These are phyloP conservation scores for Podaxis sp. DNA, from an alignment of 768 basidiomycete species.

Conservation along the genomic window DNA sequence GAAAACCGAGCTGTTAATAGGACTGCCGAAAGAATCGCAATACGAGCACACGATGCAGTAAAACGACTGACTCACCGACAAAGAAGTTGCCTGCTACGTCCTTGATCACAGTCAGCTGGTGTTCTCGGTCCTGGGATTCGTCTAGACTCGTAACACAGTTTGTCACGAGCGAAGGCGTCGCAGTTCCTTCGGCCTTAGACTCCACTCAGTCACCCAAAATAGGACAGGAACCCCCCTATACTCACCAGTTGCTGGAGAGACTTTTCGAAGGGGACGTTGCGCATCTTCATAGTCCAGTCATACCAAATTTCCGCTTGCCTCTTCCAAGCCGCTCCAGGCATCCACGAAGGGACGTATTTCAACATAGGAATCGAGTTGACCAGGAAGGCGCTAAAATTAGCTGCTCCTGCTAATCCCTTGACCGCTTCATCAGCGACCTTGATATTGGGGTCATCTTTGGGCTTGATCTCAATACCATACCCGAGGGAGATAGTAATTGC, in stretches of 20 bases:
- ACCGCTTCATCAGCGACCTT: conserved; percentile 27
- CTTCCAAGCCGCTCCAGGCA: conserved; percentile 38
- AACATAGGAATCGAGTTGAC: conserved; percentile 34
- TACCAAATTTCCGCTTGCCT: conserved; percentile 31
- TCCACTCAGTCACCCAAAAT: not conserved
- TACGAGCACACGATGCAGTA: not conserved
- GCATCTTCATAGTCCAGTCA: conserved; percentile 22
- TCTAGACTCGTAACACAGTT: conserved; percentile 18
- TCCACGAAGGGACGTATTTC: conserved; percentile 35
- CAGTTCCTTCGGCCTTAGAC: conserved; percentile 18
- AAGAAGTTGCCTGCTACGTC: conserved; percentile 22
- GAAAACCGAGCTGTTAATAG: not conserved
- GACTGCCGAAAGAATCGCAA: not conserved
- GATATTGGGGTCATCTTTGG: conserved; percentile 34
- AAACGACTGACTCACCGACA: conserved; percentile 16
- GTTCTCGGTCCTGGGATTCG: conserved; percentile 15
- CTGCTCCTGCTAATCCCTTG: conserved; percentile 25
- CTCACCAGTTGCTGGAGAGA: conserved; percentile 21
- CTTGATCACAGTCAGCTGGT: conserved; percentile 18
- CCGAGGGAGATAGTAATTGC: conserved; percentile 29
- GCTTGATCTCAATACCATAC: conserved; percentile 32
- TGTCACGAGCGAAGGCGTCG: conserved; percentile 19
- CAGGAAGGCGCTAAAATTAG: conserved; percentile 30
- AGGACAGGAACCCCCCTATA: not conserved
- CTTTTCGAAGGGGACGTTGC: conserved; percentile 24